Conservation (phyloP, 169 alveolate species). For the Perkinsus marinus region DNA sequence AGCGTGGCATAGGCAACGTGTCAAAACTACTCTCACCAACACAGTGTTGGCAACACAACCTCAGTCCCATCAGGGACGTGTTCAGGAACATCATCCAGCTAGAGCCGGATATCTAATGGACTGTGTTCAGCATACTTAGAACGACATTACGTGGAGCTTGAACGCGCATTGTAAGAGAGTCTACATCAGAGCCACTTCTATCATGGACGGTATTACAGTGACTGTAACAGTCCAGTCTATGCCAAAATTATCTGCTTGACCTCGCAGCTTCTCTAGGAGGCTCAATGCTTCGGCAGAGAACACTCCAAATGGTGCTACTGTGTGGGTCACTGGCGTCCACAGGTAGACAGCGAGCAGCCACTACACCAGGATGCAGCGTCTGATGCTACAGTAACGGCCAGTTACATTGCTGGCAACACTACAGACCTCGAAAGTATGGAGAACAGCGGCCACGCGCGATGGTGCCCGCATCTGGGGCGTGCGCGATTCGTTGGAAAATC, state of each 20-base stretch:
- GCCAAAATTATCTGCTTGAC: not conserved
- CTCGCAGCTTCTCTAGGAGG: not conserved
- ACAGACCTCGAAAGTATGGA: not conserved
- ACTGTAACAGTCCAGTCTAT: not conserved
- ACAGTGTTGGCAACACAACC: too few species aligned
- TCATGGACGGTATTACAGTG: not conserved
- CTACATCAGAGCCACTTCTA: not conserved
- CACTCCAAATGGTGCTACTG: not conserved
- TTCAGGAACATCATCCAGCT: too few species aligned
- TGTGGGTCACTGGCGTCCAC: not conserved
- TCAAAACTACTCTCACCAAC: too few species aligned
- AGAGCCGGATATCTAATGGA: not conserved
- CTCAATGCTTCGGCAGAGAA: not conserved
- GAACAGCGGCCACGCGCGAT: not conserved
- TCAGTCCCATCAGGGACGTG: too few species aligned
- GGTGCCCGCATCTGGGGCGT: not conserved
- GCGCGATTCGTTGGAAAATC: not conserved
- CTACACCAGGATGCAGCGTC: not conserved
- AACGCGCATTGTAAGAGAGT: not conserved
- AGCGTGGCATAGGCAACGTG: too few species aligned
- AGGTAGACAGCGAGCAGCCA: not conserved
- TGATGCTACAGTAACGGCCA: too few species aligned
- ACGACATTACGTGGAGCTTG: not conserved
- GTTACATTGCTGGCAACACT: too few species aligned
- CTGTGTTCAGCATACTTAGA: not conserved